Base-by-base conservation (phyloP, 75 land plant species). In the Sequoiadendron giganteum region DNA sequence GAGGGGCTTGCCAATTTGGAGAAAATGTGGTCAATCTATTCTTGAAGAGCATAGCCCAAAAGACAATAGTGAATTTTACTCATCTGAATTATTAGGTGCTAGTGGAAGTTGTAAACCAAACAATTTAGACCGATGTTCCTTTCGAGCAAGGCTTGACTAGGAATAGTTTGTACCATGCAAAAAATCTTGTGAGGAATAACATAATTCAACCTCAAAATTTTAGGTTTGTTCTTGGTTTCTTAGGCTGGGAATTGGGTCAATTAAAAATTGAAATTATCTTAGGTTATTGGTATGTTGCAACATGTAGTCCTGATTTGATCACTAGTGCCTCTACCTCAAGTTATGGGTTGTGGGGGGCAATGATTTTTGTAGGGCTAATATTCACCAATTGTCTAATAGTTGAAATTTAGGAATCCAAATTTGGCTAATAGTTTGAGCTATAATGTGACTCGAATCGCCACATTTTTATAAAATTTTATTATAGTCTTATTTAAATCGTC, bases 241-340 rank as follows among this genome's bases (percentile, higher is more conserved):
- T 97, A 58, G 96, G 98, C 13, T 97, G 99, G 99, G 93, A 92
- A 80, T 81, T 88, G 8, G 95, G 95, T 90, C 99, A 97, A 85
- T 87, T 97, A 91, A 92, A 89, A 68, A 93, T 93, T 58, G 99
- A 97, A 86, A 91, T 97, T 73, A 94, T 93, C 36, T 87, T 89
- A 32, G 94, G 90, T 70, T 96, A 92, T 49, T 97, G 99, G 99
- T 88, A 92, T 86, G 96, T 95, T 3, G 98, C 98, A 48, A 97
- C 99, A 6, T 96, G 98, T 82, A 97, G 99, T 81, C 45, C 99
- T 42, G 88, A 94, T 91, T 48, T 97, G 85, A 91, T 97, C 5
- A 87, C 40, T 72, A 87, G 88, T 1, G 89, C 75, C 34, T 88
- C 93, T n/a, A 19, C 92, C 38, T 90, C 92, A 8, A 90, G 89